phyloP scores from a whole-genome alignment of 2,329 filamentous ascomycete species.

The Purpureocillium lavendulum region DNA sequence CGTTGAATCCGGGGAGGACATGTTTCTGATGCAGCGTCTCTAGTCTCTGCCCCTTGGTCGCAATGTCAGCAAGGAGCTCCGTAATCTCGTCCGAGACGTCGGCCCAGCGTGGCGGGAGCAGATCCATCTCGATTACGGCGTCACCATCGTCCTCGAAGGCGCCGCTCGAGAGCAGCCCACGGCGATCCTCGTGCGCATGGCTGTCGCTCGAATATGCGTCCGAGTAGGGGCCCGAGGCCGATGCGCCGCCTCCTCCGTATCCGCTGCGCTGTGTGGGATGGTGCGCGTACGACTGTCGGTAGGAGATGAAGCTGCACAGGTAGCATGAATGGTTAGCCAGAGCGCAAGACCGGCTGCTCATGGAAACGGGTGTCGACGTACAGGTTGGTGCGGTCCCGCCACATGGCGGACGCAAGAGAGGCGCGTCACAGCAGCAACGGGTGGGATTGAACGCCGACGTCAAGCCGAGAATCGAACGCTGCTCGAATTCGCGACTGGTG shows the following conservation, averaged over 20 bases:
- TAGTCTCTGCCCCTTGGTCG: slow-evolving; percentile 72
- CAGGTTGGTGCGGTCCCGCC: slow-evolving; percentile 99
- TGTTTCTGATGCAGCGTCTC: slow-evolving; percentile 96
- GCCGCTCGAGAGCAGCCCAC: slow-evolving; percentile 75
- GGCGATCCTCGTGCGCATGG: slow-evolving; percentile 43
- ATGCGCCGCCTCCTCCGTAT: slow-evolving; percentile 39
- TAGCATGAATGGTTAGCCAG: not conserved
- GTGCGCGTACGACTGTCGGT: slow-evolving; percentile 96
- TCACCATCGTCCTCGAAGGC: slow-evolving; percentile 83
- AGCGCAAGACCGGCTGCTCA: not conserved
- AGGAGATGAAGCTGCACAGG: slow-evolving; percentile 84
- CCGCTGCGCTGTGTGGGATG: slow-evolving; percentile 81
- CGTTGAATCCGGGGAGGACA: slow-evolving; percentile 91
- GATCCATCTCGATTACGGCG: slow-evolving; percentile 95
- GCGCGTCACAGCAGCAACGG: no score
- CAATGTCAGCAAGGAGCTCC: slow-evolving; percentile 71
- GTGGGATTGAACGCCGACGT: no score
- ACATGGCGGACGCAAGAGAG: slow-evolving; percentile 62
- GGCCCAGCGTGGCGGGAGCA: slow-evolving; percentile 90
- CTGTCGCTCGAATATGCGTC: slow-evolving; percentile 46
- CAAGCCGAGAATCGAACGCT: no score
- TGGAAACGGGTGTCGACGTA: slow-evolving; percentile 36
- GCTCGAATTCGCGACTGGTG: no score
- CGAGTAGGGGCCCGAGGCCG: slow-evolving; percentile 48
- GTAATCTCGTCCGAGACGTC: slow-evolving; percentile 92